phyloP scores from a whole-genome alignment of 179 eudicot species.

The Silene coronaria region DNA sequence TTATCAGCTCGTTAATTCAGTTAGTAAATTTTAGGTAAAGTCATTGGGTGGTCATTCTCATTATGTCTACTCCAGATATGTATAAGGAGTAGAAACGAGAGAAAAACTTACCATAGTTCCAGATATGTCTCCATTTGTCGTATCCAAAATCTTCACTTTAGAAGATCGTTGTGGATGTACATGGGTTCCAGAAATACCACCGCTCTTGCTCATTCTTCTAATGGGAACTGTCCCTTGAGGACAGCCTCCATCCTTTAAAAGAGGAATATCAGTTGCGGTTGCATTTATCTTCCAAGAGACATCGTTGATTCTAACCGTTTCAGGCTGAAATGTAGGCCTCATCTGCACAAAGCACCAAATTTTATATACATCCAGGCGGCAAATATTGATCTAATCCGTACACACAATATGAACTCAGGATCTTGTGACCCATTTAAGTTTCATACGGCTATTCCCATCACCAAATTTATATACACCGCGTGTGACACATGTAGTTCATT shows the following conservation, averaged over 20 bases:
- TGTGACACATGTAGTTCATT: too few species aligned
- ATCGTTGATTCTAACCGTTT: neutral
- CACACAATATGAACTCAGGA: neutral
- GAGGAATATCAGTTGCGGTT: neutral
- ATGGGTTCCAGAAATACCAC: neutral
- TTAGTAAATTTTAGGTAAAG: too few species aligned
- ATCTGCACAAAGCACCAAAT: conserved; percentile 14
- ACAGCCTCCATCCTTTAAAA: conserved; percentile 20
- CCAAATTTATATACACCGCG: too few species aligned
- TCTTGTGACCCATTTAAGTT: too few species aligned
- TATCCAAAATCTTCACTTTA: neutral
- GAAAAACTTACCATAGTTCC: conserved; percentile 18
- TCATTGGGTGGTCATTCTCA: too few species aligned
- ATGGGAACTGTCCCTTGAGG: conserved; percentile 23
- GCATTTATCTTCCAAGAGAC: neutral
- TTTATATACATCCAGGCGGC: neutral
- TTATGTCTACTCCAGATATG: too few species aligned
- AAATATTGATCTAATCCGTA: neutral
- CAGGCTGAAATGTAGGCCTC: conserved; percentile 18
- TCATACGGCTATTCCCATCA: too few species aligned
- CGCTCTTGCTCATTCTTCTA: conserved; percentile 8
- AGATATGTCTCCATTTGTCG: conserved; percentile 10
- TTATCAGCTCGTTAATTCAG: too few species aligned
- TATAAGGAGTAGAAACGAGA: neutral
- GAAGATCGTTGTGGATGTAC: neutral